These are phyloP conservation scores for Hamamelis virginiana DNA, from an alignment of 164 flowering plant genomes.

Conservation along the genomic window DNA sequence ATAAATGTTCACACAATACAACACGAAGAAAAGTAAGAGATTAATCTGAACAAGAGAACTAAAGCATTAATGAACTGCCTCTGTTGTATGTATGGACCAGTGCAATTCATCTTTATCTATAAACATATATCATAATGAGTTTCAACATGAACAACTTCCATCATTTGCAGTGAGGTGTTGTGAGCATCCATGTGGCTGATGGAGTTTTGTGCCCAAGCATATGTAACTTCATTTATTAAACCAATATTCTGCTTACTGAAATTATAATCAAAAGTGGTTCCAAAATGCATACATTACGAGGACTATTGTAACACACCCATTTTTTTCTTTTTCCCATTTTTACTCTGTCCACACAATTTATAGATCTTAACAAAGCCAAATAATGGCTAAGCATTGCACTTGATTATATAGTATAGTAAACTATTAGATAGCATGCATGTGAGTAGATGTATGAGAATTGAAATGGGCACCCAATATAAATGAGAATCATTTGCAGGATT, in stretches of 20 bases:
- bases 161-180: background rate
- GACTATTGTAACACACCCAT: background rate
- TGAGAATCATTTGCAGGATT: background rate
- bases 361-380: background rate
- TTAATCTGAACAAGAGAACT: background rate
- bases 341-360: background rate
- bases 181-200: background rate
- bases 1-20: background rate
- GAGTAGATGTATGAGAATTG: too few relatives aligned
- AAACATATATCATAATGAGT: background rate
- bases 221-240: background rate
- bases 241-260: too few relatives aligned
- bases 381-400: background rate
- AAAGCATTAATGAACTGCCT: background rate
- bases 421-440: too few relatives aligned
- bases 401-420: background rate
- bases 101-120: background rate
- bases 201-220: background rate
- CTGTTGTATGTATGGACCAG: background rate
- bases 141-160: background rate
- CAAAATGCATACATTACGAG: too few relatives aligned
- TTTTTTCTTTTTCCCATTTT: background rate
- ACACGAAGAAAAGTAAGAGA: background rate
- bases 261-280: too few relatives aligned
- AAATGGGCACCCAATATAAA: background rate